Percentiles rank a stretch among this genome's conserved stretches.
Conservation (phyloP, 2,329 filamentous ascomycete species). For the Ascochyta clinopodiicola region DNA sequence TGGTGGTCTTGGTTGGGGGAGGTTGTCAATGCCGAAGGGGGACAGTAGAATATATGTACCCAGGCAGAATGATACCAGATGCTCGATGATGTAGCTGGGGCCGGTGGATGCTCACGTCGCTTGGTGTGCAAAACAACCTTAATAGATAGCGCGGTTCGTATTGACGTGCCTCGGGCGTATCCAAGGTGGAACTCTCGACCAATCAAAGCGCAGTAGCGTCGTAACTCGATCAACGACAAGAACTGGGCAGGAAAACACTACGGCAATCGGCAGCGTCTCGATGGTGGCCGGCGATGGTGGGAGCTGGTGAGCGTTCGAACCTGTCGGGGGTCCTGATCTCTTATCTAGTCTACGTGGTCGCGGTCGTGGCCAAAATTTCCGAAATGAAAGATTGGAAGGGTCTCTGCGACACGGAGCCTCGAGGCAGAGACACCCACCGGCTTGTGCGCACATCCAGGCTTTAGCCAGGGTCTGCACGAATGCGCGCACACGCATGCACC, state of each 20-base stretch:
- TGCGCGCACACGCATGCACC: constrained; percentile 6
- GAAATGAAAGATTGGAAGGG: constrained; percentile 12
- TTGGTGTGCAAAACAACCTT: constrained; percentile 29
- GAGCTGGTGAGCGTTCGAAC: not conserved
- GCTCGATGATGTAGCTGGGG: constrained; percentile 36
- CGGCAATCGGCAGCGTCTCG: not conserved
- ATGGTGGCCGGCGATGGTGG: not conserved
- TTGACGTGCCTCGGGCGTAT: constrained; percentile 32
- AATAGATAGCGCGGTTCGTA: constrained; percentile 24
- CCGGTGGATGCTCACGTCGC: constrained; percentile 17
- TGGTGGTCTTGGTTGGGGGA: not conserved
- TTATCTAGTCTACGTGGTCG: constrained; percentile 10
- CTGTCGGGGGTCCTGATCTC: constrained; percentile 1
- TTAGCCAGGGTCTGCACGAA: constrained; percentile 5
- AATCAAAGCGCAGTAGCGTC: constrained; percentile 12
- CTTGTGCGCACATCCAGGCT: not conserved
- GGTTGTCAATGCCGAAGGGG: not conserved
- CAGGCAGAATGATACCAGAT: constrained; percentile 35
- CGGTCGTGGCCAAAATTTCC: constrained; percentile 2
- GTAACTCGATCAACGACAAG: constrained; percentile 5
- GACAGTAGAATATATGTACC: constrained; percentile 36
- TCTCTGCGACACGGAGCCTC: constrained; percentile 5
- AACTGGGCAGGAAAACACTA: constrained; percentile 3
- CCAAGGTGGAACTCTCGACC: constrained; percentile 2
- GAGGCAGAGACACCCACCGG: constrained; percentile 2